These are phyloP conservation scores for Ziziphus jujuba DNA, from an alignment of 306 rosid genomes.

Conservation along the genomic window DNA sequence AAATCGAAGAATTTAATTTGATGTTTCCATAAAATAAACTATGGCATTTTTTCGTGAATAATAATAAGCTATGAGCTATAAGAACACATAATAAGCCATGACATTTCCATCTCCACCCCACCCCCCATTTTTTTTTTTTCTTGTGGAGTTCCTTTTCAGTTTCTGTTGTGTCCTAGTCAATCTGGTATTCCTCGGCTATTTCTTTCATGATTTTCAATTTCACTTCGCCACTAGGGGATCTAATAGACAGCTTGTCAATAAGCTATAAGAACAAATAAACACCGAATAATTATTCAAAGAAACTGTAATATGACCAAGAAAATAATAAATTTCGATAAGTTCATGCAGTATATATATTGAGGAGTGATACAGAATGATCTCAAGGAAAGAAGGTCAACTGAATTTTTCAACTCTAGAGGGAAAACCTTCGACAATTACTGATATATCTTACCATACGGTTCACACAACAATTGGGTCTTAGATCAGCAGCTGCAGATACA, in stretches of 20 bases:
- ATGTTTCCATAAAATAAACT: too few species aligned
- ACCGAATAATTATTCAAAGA: neutral
- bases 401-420: neutral
- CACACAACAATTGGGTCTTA: constrained; percentile 86
- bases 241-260: constrained; percentile 94
- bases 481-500: constrained; percentile 88
- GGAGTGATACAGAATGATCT: neutral
- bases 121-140: too few species aligned
- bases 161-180: constrained; percentile 87
- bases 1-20: too few species aligned
- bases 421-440: neutral
- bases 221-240: constrained; percentile 70
- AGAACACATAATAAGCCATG: too few species aligned
- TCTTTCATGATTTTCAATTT: constrained; percentile 88
- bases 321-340: neutral
- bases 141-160: constrained; percentile 83
- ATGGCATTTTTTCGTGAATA: too few species aligned
- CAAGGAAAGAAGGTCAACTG: neutral
- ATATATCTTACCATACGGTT: constrained; percentile 66
- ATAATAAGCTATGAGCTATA: too few species aligned
- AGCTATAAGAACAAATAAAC: constrained; percentile 44
- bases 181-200: constrained; percentile 81
- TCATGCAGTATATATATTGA: too few species aligned
- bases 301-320: neutral
- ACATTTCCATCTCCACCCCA: too few species aligned